phyloP scores from a whole-genome alignment of 2,329 filamentous ascomycete species.

The Akanthomyces lecanii region DNA sequence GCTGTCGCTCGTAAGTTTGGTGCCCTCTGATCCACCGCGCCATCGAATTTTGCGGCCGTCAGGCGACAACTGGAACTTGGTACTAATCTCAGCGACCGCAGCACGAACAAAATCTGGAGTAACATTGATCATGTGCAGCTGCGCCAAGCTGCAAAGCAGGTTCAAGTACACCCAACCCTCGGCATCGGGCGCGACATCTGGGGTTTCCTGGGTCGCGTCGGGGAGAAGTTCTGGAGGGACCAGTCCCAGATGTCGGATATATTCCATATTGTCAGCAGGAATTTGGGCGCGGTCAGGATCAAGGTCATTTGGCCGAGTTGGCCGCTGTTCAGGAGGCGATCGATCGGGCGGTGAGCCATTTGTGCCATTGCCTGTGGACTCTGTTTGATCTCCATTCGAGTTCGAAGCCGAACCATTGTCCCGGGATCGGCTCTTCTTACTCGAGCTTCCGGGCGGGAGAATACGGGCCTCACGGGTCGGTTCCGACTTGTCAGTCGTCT shows the following conservation, averaged over 20 bases:
- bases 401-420: conserved; percentile 44
- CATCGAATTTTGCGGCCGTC: conserved; percentile 78
- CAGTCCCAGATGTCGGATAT: conserved; percentile 70
- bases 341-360: conserved; percentile 39
- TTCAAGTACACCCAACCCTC: conserved; percentile 84
- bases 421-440: conserved; percentile 39
- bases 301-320: conserved; percentile 70
- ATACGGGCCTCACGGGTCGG: conserved; percentile 48
- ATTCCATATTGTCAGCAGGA: conserved; percentile 73
- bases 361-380: conserved; percentile 36
- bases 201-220: conserved; percentile 32
- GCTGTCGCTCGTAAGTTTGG: conserved; percentile 62
- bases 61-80: conserved; percentile 70
- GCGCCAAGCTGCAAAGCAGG: conserved; percentile 73
- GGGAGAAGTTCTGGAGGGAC: conserved; percentile 53
- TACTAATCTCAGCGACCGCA: conserved; percentile 65
- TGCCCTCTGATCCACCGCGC: conserved; percentile 65
- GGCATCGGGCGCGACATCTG: conserved; percentile 54
- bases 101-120: conserved; percentile 72
- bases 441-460: conserved; percentile 29
- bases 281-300: conserved; percentile 74
- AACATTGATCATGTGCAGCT: conserved; percentile 80
- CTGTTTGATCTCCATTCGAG: conserved; percentile 45
- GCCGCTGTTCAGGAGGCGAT: conserved; percentile 62
- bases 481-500: conserved; percentile 26